A percentile compares a stretch with the other conserved stretches of the same genome.
Conservation (phyloP, 768 basidiomycete species). For the Podaxis sp. region DNA sequence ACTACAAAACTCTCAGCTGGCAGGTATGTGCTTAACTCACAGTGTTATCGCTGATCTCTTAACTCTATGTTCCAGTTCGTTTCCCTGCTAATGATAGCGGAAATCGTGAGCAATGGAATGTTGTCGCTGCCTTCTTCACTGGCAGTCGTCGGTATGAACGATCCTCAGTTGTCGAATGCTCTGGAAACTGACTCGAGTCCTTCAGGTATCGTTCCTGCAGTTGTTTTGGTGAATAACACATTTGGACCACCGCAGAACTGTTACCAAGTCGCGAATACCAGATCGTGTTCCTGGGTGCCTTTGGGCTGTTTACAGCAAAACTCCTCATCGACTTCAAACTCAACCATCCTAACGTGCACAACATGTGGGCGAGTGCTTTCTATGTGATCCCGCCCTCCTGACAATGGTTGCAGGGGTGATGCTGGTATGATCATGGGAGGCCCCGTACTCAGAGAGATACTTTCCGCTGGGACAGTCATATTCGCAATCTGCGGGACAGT, state of each 20-base stretch:
- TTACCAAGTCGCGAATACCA: background rate
- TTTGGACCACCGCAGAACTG: background rate
- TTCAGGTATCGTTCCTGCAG: conserved; percentile 49
- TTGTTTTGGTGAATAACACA: conserved; percentile 33
- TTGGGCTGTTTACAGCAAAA: conserved; percentile 52
- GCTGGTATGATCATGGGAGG: conserved; percentile 51
- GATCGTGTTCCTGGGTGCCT: conserved; percentile 52
- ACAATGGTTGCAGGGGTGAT: conserved; percentile 37
- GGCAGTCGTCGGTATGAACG: conserved; percentile 45
- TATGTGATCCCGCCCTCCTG: background rate
- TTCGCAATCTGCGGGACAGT: conserved; percentile 51
- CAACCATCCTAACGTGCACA: conserved; percentile 54
- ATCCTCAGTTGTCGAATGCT: background rate
- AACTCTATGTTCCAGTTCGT: conserved; percentile 37
- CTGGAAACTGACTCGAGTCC: background rate
- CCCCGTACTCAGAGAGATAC: conserved; percentile 43
- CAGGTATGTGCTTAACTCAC: conserved; percentile 30
- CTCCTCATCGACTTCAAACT: conserved; percentile 57
- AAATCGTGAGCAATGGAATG: conserved; percentile 59
- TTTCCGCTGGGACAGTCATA: conserved; percentile 45
- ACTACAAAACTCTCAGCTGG: conserved; percentile 55
- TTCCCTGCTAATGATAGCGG: conserved; percentile 52
- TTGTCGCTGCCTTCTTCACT: conserved; percentile 51
- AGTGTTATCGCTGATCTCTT: background rate
- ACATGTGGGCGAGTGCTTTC: conserved; percentile 33